Conservation (phyloP, 345 rosid genomes). For the Ricinus communis region DNA sequence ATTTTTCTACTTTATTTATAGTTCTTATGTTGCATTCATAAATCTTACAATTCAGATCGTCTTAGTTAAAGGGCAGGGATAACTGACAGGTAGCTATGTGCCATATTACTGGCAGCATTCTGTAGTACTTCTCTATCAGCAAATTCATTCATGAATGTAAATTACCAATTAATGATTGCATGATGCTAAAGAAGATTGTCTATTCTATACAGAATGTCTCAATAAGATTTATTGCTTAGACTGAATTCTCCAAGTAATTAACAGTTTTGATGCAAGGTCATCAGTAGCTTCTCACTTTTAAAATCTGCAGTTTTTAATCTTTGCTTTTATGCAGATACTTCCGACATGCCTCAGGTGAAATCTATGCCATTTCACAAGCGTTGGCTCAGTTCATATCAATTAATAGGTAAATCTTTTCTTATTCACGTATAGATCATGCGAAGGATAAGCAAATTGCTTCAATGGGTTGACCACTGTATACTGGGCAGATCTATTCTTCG, state of each 20-base stretch:
- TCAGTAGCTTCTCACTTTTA: slow-evolving; percentile 2
- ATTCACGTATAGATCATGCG: neutral
- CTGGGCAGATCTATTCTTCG: slow-evolving; percentile 55
- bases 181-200: neutral
- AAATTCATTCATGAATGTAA: neutral
- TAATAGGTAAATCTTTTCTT: slow-evolving; percentile 44
- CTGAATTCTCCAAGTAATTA: neutral
- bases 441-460: neutral
- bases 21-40: neutral
- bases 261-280: neutral
- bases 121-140: neutral
- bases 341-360: slow-evolving; percentile 78
- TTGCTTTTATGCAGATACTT: slow-evolving; percentile 54
- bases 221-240: neutral
- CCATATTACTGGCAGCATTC: neutral
- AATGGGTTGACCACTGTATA: neutral
- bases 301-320: neutral
- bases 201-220: neutral
- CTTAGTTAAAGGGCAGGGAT: neutral
- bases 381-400: slow-evolving; percentile 69
- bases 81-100: no score
- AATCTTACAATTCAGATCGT: neutral
- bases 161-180: neutral
- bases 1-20: neutral
- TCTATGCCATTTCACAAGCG: slow-evolving; percentile 61